These are phyloP conservation scores for Colletotrichum trifolii DNA, from an alignment of 2,329 filamentous ascomycete species.

Conservation along the genomic window DNA sequence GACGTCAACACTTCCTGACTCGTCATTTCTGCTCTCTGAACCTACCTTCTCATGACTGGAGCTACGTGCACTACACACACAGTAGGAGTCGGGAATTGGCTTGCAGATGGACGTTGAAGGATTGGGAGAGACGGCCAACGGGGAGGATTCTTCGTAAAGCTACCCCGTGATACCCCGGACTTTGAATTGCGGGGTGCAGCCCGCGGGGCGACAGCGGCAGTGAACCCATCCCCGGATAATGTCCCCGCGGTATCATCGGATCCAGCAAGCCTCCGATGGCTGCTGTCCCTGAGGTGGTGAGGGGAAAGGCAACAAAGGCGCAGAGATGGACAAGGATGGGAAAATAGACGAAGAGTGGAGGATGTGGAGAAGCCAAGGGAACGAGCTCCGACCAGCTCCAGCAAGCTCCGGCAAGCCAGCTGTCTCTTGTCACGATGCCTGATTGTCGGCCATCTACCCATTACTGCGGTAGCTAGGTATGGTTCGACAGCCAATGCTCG, in stretches of 20 bases:
- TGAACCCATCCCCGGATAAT: conserved; percentile 16
- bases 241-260: conserved; percentile 23
- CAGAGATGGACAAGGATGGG: too few species aligned
- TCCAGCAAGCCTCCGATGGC: conserved; percentile 3
- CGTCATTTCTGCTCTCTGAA: conserved; percentile 15
- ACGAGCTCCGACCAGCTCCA: conserved; percentile 6
- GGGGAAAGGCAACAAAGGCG: neutral
- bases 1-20: conserved; percentile 29
- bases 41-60: conserved; percentile 16
- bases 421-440: neutral
- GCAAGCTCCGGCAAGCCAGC: neutral
- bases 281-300: conserved; percentile 1
- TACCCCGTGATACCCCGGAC: conserved; percentile 30
- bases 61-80: conserved; percentile 1
- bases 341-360: neutral
- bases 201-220: conserved; percentile 20
- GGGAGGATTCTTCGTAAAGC: neutral
- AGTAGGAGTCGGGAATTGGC: conserved; percentile 12
- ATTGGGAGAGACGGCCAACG: conserved; percentile 13
- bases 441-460: neutral
- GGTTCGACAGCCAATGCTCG: neutral
- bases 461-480: neutral
- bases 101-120: conserved; percentile 19
- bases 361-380: neutral
- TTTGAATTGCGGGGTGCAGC: conserved; percentile 36